Base-by-base conservation (phyloP, 306 rosid genomes). In the Lathyrus sativus region DNA sequence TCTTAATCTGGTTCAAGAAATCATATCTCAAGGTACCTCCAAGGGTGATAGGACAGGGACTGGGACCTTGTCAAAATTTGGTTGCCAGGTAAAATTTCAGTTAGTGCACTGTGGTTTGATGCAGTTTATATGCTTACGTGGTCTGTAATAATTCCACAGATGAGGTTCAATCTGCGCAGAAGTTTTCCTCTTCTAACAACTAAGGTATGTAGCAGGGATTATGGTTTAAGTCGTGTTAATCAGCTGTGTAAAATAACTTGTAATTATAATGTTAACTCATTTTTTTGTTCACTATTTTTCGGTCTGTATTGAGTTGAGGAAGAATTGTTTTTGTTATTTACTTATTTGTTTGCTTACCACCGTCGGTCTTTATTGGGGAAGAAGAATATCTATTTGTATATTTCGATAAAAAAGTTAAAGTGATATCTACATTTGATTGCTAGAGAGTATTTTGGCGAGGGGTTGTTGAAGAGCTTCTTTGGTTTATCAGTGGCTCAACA, bases 361-460 rank as follows among this genome's bases (percentile, higher is more conserved):
- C n/a, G 74, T 19, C 37, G 37, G 42, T 38, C 66, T 80, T 69
- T 43, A 14, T 22, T 44, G 59, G 60, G 50, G 45, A 68, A 43
- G 24, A 64, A 28, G 48, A 49, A 19, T 78, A 70, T 73, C 35
- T 60, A 63, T 76, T 70, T 74, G 46, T 51, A 35, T 11, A 59
- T 29, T 62, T 72, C 48, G 48, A 67, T 78, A n/a, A 61, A 55
- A 33, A 19, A 68, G 37, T 72, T 89, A 79, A 87, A 74, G 14
- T 67, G 53, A 44, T 18, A 71, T 81, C 71, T 80, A 68, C 61
- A 11, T 81, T 80, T 76, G 82, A 49, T n/a, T 63, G 62, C 53
- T 69, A 93, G 99, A 93, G 79, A 93, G 92, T 93, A 66, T 93
- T 93, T 82, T 93, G 99, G 97, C 87, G 92, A 70, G 99, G 95